These are phyloP conservation scores for Parietichytrium sp. DNA, from an alignment of 108 stramenopile species.

Conservation along the genomic window DNA sequence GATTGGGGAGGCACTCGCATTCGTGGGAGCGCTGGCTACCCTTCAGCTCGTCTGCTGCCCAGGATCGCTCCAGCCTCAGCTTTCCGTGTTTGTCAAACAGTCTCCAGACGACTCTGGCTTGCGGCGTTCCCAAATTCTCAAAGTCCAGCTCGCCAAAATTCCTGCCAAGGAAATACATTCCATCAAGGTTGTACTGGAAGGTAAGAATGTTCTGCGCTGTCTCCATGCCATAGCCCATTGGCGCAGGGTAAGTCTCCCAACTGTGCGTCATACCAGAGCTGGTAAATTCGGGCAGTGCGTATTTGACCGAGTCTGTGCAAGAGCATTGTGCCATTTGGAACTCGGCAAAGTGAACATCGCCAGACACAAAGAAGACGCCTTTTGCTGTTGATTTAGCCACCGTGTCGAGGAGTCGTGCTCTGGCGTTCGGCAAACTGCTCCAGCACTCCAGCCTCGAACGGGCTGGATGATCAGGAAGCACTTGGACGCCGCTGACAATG, in stretches of 20 bases:
- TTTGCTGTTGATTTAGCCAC: conserved; percentile 63
- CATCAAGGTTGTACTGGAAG: conserved; percentile 59
- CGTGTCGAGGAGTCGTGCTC: conserved; percentile 67
- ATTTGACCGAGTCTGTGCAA: neutral
- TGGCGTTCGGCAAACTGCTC: conserved; percentile 66
- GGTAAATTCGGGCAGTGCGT: conserved; percentile 68
- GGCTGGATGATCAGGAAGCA: conserved; percentile 64
- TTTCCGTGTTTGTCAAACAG: conserved; percentile 47
- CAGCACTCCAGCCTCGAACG: conserved; percentile 71
- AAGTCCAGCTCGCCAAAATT: conserved; percentile 79
- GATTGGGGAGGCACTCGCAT: neutral
- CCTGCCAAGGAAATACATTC: conserved; percentile 63
- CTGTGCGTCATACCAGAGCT: conserved; percentile 77
- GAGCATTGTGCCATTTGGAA: conserved; percentile 68
- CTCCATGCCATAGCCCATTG: conserved; percentile 40
- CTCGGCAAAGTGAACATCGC: conserved; percentile 79
- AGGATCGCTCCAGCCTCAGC: neutral
- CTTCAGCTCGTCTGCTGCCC: conserved; percentile 14
- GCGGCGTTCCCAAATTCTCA: conserved; percentile 52
- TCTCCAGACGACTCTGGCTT: conserved; percentile 51
- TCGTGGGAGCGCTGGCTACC: neutral
- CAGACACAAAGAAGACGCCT: conserved; percentile 66
- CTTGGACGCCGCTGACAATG: conserved; percentile 71
- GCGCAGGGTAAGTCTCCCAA: conserved; percentile 59
- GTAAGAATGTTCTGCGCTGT: conserved; percentile 51